Evolutionary conservation across 169 alveolate genomes (phyloP), one percentile per base, ranked within the genome.

Genomic region (Babesia gibsoni): DNA sequence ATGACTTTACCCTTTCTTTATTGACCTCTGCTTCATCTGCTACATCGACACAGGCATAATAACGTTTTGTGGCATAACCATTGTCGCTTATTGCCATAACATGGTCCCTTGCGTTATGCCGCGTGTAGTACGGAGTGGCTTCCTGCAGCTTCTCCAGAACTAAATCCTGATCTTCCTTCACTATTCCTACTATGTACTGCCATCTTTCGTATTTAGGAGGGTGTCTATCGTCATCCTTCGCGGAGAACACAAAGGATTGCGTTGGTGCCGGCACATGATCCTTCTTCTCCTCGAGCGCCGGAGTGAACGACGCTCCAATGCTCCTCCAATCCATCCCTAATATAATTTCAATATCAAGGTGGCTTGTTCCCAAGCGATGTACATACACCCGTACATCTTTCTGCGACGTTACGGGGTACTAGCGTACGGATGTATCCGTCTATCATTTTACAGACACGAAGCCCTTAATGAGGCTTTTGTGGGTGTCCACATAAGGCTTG

Each of bases 321-420:
- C 50, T 23, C 45, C 72, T 9, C 81, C 81, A 69, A 58, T 69
- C 81, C 79, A 67, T 67, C 41, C n/a, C 16, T 16, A n/a, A n/a
- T n/a, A n/a, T n/a, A n/a, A n/a, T n/a, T n/a, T n/a, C n/a, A n/a
- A n/a, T n/a, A n/a, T n/a, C n/a, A n/a, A n/a, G n/a, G n/a, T n/a
- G n/a, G n/a, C n/a, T n/a, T n/a, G n/a, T n/a, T n/a, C n/a, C n/a
- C n/a, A n/a, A n/a, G n/a, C n/a, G n/a, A n/a, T n/a, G n/a, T n/a
- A n/a, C n/a, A n/a, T n/a, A n/a, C n/a, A n/a, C n/a, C n/a, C n/a
- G n/a, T n/a, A n/a, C n/a, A n/a, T n/a, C n/a, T n/a, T n/a, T n/a
- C n/a, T n/a, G n/a, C n/a, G n/a, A n/a, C n/a, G n/a, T n/a, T n/a
- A n/a, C n/a, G n/a, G n/a, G n/a, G n/a, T n/a, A n/a, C n/a, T n/a